Evolutionary conservation across 2,329 filamentous ascomycete genomes (phyloP).

Genomic region (Diaporthe sp.): DNA sequence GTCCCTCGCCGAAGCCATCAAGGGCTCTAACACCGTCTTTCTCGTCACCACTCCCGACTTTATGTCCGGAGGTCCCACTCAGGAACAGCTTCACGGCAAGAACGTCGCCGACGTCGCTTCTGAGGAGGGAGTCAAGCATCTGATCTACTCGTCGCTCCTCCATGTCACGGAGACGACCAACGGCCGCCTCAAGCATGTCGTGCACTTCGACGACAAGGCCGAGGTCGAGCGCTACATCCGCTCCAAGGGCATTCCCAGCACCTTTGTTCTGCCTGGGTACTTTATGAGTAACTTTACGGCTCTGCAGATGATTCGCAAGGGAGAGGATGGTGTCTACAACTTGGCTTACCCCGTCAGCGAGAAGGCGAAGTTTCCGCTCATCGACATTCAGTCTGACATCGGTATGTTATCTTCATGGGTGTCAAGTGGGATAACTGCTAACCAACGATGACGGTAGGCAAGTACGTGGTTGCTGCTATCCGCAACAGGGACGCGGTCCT

Average conservation of each 20-base stretch:
- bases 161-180: slow-evolving; percentile 47
- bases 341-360: slow-evolving; percentile 47
- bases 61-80: slow-evolving; percentile 6
- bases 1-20: slow-evolving; percentile 55
- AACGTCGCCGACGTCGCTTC: slow-evolving; percentile 56
- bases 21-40: slow-evolving; percentile 59
- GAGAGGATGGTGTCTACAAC: slow-evolving; percentile 48
- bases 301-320: slow-evolving; percentile 45
- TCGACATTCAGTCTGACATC: slow-evolving; percentile 52
- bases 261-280: slow-evolving; percentile 63
- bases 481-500: slow-evolving; percentile 44
- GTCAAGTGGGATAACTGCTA: too few relatives aligned
- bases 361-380: slow-evolving; percentile 50
- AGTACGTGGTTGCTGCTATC: slow-evolving; percentile 41
- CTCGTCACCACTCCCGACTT: slow-evolving; percentile 49
- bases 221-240: slow-evolving; percentile 63
- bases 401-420: slow-evolving; percentile 40
- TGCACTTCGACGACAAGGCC: slow-evolving; percentile 55
- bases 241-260: slow-evolving; percentile 57
- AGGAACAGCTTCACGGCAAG: slow-evolving; percentile 53
- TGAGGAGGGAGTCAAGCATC: slow-evolving; percentile 50
- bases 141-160: slow-evolving; percentile 52
- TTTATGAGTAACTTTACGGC: slow-evolving; percentile 66
- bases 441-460: slow-evolving; percentile 22
- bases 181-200: slow-evolving; percentile 42